phyloP scores from a whole-genome alignment of 176 grass and related monocot species.

The Triticum turgidum region DNA sequence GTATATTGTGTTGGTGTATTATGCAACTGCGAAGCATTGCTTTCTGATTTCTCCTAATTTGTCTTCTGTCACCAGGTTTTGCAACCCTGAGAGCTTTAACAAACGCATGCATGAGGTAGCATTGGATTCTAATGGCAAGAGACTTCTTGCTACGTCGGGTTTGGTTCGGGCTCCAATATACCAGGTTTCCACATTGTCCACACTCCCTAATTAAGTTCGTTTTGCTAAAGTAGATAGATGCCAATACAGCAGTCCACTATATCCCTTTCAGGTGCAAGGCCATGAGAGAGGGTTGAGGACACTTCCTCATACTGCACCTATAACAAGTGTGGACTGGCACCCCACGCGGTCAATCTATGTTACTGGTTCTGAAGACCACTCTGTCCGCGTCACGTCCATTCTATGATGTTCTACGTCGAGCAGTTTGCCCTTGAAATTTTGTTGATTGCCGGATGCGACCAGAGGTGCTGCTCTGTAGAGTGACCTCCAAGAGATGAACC shows the following conservation, averaged over 20 bases:
- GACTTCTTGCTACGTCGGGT: slow-evolving; percentile 75
- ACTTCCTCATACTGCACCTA: slow-evolving; percentile 58
- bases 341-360: slow-evolving; percentile 78
- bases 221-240: slow-evolving; percentile 3
- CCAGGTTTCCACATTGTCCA: slow-evolving; percentile 43
- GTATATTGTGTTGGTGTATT: neutral
- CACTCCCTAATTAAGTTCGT: neutral
- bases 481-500: neutral
- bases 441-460: neutral
- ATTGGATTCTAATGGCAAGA: slow-evolving; percentile 83
- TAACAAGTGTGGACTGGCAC: slow-evolving; percentile 95
- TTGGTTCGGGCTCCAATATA: slow-evolving; percentile 95
- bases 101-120: slow-evolving; percentile 77
- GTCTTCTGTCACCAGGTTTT: slow-evolving; percentile 60
- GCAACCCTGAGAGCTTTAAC: slow-evolving; percentile 75
- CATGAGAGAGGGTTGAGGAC: slow-evolving; percentile 70
- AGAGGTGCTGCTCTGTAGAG: neutral
- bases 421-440: neutral
- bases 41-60: slow-evolving; percentile 30
- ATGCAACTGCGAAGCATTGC: neutral
- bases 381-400: slow-evolving; percentile 92
- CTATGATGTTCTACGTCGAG: slow-evolving; percentile 35
- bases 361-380: slow-evolving; percentile 82
- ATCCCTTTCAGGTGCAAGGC: slow-evolving; percentile 65
- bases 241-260: slow-evolving; percentile 7